Evolutionary conservation across 1,139 yeast species (phyloP), one percentile per base, ranked within the genome.

Genomic region (Candida tropicalis): DNA sequence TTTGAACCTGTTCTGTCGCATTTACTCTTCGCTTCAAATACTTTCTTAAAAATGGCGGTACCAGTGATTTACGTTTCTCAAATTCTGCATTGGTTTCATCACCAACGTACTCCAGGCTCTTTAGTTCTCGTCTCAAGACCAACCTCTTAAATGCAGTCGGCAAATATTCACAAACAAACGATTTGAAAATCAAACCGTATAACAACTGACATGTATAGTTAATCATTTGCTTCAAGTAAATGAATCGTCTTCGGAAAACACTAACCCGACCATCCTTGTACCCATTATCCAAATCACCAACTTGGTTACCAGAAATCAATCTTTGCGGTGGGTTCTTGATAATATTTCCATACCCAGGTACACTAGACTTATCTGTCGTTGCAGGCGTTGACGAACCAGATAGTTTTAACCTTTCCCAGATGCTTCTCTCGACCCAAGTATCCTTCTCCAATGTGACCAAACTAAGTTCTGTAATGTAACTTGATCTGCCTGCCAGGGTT

Each of bases 401-500:
- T 15, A 12, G 20, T 35, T 47, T 41, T 11, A 57, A 15, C 13
- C 49, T 55, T 13, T 53, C 53, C 68, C 68, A 64, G 9, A 67
- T 44, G 17, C 59, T 51, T 35, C 64, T 54, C 45, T 83, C 89
- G 9, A 84, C 52, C 82, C 87, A 86, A 0, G 89, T 84, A n/a
- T 68, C 65, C 5, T 62, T 59, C 12, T 79, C 79, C 22, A 76
- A 58, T 0, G 65, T 62, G 3, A 85, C 65, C n/a, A 73, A 57
- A 31, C 81, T 69, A 17, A 79, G 66, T 53, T 84, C 90, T 34
- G 79, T 75, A 28, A 83, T 75, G 57, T 83, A 85, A 48, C 86
- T 81, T 13, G 82, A 78, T 48, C 75, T 77, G 2, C 87, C 84
- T 0, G 87, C 84, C 49, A 84, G 81, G 8, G 84, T 78, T 28